Percentiles rank a stretch among this genome's conserved stretches.
Evolutionary conservation across 1,139 yeast species (phyloP).

Genomic region (Sugiyamaella castrensis): DNA sequence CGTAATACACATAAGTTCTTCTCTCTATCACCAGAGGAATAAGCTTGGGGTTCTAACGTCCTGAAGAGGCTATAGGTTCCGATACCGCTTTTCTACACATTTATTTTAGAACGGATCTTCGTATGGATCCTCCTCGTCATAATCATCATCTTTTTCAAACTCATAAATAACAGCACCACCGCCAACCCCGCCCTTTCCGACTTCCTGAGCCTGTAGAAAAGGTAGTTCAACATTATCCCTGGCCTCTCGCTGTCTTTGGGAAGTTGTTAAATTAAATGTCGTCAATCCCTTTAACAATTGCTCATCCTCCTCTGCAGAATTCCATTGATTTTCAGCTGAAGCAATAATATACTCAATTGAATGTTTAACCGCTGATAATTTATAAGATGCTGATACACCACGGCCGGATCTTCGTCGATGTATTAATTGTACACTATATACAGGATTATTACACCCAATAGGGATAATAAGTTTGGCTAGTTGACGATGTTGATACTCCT

Average conservation of each 20-base stretch:
- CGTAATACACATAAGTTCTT: background rate
- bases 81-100: too few species aligned
- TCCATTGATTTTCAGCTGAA: slow-evolving; percentile 38
- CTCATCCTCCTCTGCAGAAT: slow-evolving; percentile 33
- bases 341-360: slow-evolving; percentile 44
- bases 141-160: slow-evolving; percentile 79
- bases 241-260: slow-evolving; percentile 69
- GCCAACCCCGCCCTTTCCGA: slow-evolving; percentile 63
- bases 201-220: slow-evolving; percentile 77
- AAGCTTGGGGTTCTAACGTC: too few species aligned
- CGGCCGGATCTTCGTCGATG: slow-evolving; percentile 86
- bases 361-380: slow-evolving; percentile 53
- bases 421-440: slow-evolving; percentile 51
- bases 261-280: slow-evolving; percentile 80
- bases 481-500: slow-evolving; percentile 49
- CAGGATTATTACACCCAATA: slow-evolving; percentile 47
- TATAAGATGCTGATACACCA: slow-evolving; percentile 55
- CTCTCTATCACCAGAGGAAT: background rate
- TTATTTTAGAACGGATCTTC: slow-evolving; percentile 87
- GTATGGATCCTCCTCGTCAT: slow-evolving; percentile 95
- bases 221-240: slow-evolving; percentile 87
- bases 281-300: slow-evolving; percentile 65
- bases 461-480: slow-evolving; percentile 50
- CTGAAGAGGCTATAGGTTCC: too few species aligned
- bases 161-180: slow-evolving; percentile 85